phyloP scores from a whole-genome alignment of 345 rosid genomes.

The Eucalyptus polybractea region DNA sequence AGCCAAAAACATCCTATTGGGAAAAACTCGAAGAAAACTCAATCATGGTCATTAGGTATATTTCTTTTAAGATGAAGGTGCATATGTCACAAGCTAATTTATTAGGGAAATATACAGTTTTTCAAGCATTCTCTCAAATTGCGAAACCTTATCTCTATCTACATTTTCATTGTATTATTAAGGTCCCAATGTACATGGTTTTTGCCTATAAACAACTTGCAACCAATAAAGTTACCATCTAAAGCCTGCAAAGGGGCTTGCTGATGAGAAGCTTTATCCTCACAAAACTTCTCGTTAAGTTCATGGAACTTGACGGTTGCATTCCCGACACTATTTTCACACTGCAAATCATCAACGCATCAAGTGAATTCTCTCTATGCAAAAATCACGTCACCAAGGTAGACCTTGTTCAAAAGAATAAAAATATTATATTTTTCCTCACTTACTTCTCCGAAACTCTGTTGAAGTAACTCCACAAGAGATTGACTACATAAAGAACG shows the following conservation, averaged over 20 bases:
- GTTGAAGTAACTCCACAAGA: not conserved
- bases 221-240: not conserved
- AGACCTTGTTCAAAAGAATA: not conserved
- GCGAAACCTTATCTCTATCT: not conserved
- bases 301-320: not conserved
- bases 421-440: not conserved
- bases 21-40: not conserved
- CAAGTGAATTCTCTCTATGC: not conserved
- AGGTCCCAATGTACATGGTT: not conserved
- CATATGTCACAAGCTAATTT: not conserved
- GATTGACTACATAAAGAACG: not conserved
- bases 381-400: not conserved
- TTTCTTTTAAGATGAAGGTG: not conserved
- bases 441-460: not conserved
- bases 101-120: not conserved
- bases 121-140: not conserved
- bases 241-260: not conserved
- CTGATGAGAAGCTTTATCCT: not conserved
- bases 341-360: not conserved
- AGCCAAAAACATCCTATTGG: not conserved
- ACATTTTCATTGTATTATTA: not conserved
- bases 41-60: not conserved
- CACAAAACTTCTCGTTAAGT: not conserved
- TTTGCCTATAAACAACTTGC: not conserved
- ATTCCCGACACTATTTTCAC: not conserved